Base-by-base conservation (phyloP, 768 basidiomycete species). In the Suillus spraguei region DNA sequence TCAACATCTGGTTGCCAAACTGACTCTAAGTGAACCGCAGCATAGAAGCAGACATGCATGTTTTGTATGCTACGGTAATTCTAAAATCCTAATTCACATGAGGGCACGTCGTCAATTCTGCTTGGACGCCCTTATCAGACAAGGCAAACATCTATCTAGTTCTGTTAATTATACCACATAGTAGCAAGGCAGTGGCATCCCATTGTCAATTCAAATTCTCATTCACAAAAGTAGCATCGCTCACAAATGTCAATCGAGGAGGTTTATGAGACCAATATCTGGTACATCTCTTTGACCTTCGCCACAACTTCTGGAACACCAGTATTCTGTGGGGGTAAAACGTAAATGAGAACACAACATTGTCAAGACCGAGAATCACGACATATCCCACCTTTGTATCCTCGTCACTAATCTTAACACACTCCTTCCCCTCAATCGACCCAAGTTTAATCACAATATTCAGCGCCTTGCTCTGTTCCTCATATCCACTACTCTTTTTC, bases 401-500 rank as follows among this genome's bases (percentile, higher is more conserved):
- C 70, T 99, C 28, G 28, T 28, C 28, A 28, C 28, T 28, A 28
- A 28, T 28, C 78, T 99, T 99, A 68, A 99, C 86, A 67, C 28
- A 97, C 2, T 88, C 86, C 63, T 81, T 81, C 13, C 83, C 84
- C 69, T 93, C 81, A 14, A 97, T 88, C 52, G 85, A 83, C 42
- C 86, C 83, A 9, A 99, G 81, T 71, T 98, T 98, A 78, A 98
- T 95, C 56, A 99, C 97, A 72, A 99, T 98, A 71, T 97, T 97
- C 66, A 97, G 75, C 28, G 94, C 85, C 70, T 87, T 90, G 78
- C 91, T 94, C 76, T 85, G 86, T 71, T 85, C 84, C 73, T 68
- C 71, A 69, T 82, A 74, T 36, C 77, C 69, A 7, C 78, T 78
- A 60, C 77, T 83, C 73, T 65, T 83, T 72, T 65, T 79, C 69